A percentile compares a stretch with the other conserved stretches of the same genome.
Evolutionary conservation across 2,329 filamentous ascomycete genomes (phyloP).

Genomic region (Botrytis sinoallii): DNA sequence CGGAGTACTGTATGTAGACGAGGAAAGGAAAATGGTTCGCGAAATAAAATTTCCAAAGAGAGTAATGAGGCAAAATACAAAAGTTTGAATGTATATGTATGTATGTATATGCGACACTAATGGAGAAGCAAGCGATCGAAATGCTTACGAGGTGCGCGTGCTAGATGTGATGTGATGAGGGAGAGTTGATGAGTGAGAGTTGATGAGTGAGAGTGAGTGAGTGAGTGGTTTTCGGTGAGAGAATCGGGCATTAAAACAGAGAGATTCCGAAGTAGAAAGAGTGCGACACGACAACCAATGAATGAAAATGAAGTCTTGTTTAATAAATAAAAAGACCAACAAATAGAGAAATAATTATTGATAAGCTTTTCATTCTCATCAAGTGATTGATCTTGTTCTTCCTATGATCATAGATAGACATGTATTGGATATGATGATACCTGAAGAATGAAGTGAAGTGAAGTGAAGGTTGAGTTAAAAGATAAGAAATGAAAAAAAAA

Average conservation of each 20-base stretch:
- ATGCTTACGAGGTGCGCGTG: neutral
- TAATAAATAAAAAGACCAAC: neutral
- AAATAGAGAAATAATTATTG: too few relatives aligned
- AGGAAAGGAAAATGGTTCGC: neutral
- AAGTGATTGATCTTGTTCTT: neutral
- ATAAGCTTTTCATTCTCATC: neutral
- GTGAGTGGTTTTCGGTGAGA: conserved; percentile 14
- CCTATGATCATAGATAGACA: neutral
- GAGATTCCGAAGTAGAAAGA: neutral
- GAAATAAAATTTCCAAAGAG: neutral
- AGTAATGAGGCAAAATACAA: neutral
- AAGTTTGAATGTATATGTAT: neutral
- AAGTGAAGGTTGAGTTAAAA: neutral
- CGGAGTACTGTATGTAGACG: neutral
- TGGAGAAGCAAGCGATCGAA: neutral
- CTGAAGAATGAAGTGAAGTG: neutral
- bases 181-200: neutral
- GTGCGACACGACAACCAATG: neutral
- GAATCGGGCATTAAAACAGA: conserved; percentile 8
- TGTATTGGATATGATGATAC: neutral
- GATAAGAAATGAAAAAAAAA: neutral
- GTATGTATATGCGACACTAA: neutral
- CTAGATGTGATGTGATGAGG: neutral
- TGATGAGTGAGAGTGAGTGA: neutral
- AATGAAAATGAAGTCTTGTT: neutral